phyloP scores from a whole-genome alignment of 768 basidiomycete genomes.

The Tylopilus balloui region DNA sequence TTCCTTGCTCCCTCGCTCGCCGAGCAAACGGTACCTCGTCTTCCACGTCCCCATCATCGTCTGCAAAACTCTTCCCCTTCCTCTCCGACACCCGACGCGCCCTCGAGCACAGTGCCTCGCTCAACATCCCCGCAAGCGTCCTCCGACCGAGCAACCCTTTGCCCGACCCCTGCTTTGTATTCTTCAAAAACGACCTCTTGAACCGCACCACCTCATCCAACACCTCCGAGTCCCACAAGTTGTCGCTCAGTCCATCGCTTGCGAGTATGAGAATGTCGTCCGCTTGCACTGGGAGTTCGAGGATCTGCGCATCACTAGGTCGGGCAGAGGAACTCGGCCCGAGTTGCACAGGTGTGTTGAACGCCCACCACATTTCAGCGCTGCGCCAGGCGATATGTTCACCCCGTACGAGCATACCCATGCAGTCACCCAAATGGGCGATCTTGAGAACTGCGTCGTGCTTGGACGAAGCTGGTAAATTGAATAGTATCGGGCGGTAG shows the following conservation, averaged over 20 bases:
- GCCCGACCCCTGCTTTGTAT: slow-evolving; percentile 13
- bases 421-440: slow-evolving; percentile 85
- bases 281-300: slow-evolving; percentile 62
- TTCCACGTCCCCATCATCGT: slow-evolving; percentile 28
- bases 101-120: slow-evolving; percentile 76
- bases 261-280: slow-evolving; percentile 80
- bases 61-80: slow-evolving; percentile 21
- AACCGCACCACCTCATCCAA: slow-evolving; percentile 74
- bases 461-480: slow-evolving; percentile 25
- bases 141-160: slow-evolving; percentile 39
- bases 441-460: slow-evolving; percentile 67
- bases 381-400: slow-evolving; percentile 79
- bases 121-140: slow-evolving; percentile 64
- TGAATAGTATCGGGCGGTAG: slow-evolving; percentile 17
- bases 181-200: slow-evolving; percentile 36
- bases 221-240: slow-evolving; percentile 85
- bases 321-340: slow-evolving; percentile 58
- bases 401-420: slow-evolving; percentile 79
- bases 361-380: slow-evolving; percentile 91
- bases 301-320: slow-evolving; percentile 63
- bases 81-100: slow-evolving; percentile 66
- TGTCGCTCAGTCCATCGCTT: slow-evolving; percentile 79
- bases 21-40: slow-evolving; percentile 79
- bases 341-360: slow-evolving; percentile 64
- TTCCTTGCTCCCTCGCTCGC: slow-evolving; percentile 72